Evolutionary conservation across 192 early-diverging fungal genomes (phyloP).

Genomic region (Dissophora globulifera): DNA sequence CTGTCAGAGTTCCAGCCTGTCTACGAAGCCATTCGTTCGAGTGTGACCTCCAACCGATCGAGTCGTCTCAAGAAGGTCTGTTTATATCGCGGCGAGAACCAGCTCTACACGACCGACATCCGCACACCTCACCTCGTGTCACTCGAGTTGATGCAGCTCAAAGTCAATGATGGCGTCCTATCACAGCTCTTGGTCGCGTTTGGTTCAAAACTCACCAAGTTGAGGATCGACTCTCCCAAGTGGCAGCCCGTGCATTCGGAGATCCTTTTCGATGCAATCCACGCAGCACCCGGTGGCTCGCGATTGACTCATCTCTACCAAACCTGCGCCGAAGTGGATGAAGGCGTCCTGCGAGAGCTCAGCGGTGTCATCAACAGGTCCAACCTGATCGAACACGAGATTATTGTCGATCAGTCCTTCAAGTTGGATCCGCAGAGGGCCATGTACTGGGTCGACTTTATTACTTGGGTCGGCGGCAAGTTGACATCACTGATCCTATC

Average conservation of each 20-base stretch:
- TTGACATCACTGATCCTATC: neutral
- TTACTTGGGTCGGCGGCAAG: neutral
- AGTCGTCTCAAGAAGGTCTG: neutral
- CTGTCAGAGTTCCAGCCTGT: neutral
- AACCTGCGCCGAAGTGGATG: neutral
- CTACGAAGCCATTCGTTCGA: neutral
- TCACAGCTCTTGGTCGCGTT: neutral
- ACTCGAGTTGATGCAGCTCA: constrained; percentile 12
- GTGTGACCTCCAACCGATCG: neutral
- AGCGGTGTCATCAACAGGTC: constrained; percentile 4
- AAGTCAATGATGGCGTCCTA: neutral
- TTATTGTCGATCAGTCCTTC: neutral
- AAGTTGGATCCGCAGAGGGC: neutral
- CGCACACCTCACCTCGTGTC: constrained; percentile 29
- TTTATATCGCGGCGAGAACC: constrained; percentile 3
- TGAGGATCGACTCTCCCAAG: neutral
- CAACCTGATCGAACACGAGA: neutral
- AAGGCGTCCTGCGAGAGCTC: neutral
- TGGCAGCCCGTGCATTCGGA: constrained; percentile 2
- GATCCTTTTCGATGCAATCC: neutral
- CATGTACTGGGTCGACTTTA: constrained; percentile 1
- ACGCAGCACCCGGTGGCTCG: neutral
- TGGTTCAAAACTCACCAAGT: constrained; percentile 9
- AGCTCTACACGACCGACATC: constrained; percentile 4
- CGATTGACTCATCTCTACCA: constrained; percentile 2